Evolutionary conservation across 345 rosid genomes (phyloP), one percentile per base, ranked within the genome.

Genomic region (Acer saccharum): DNA sequence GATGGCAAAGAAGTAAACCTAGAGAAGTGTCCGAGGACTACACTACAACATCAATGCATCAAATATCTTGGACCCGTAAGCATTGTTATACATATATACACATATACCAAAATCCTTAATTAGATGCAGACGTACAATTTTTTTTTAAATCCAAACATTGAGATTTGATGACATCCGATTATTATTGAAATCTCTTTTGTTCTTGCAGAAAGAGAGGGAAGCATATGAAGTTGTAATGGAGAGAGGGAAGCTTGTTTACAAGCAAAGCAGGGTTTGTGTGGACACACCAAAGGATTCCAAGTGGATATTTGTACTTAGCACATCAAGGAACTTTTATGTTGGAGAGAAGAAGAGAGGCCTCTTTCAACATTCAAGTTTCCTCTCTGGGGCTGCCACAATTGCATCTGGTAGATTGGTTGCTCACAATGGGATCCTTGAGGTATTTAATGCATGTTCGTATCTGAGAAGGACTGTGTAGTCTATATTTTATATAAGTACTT

Each of bases 321-420:
- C 94, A 6, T 81, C 90, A 21, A 81, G 89, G 71, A 68, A 41
- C 6, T 27, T 93, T 25, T 93, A 92, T 55, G 86, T 85, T 6
- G 95, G 91, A 35, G 77, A 82, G 81, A 93, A 93, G 76, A 82
- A 76, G 50, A 93, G 83, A 81, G 97, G 93, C 62, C 64, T 17
- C 1, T 94, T 94, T 78, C 97, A 94, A 50, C 97, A 94, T 70
- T 94, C 98, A 0, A 91, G 93, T 76, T 93, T 93, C 80, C 85
- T 93, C 14, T 89, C 95, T 7, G 97, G 98, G 1, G 98, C 87
- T 1, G 95, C 98, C 7, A 86, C 94, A 29, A 84, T 86, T 3
- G 90, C 95, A 4, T 94, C 95, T 1, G 93, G 98, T 17, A 84
- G 93, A 86, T 76, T 94, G 76, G 87, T 89, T 9, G 90, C 83